These are phyloP conservation scores for Lotus japonicus DNA, from an alignment of 306 rosid genomes.

Conservation along the genomic window DNA sequence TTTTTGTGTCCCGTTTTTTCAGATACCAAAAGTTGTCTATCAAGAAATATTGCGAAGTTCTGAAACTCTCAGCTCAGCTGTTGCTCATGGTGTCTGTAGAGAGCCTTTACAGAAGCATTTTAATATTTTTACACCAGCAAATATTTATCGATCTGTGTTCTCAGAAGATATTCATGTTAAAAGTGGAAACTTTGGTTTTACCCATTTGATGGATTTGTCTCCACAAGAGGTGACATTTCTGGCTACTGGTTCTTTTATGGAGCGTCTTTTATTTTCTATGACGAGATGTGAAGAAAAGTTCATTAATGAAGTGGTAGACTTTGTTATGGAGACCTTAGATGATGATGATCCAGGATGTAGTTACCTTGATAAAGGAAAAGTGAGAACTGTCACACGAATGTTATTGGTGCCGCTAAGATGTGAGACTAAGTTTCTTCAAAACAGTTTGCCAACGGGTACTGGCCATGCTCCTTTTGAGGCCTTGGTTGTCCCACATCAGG, in stretches of 20 bases:
- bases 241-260: conserved; percentile 72
- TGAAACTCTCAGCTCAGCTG: conserved; percentile 45
- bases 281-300: conserved; percentile 58
- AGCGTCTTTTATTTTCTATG: conserved; percentile 69
- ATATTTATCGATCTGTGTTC: conserved; percentile 62
- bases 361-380: conserved; percentile 58
- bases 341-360: conserved; percentile 48
- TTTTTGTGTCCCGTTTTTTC: background rate
- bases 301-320: conserved; percentile 52
- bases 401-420: conserved; percentile 71
- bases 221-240: conserved; percentile 81
- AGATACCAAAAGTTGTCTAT: conserved; percentile 85
- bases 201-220: conserved; percentile 74
- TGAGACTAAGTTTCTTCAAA: conserved; percentile 40
- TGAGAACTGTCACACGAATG: conserved; percentile 75
- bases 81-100: conserved; percentile 44
- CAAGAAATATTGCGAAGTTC: conserved; percentile 53
- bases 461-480: conserved; percentile 74
- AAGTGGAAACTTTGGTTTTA: conserved; percentile 82
- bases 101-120: conserved; percentile 56
- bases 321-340: conserved; percentile 41
- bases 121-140: conserved; percentile 64
- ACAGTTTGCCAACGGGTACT: conserved; percentile 57
- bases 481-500: conserved; percentile 61
- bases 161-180: conserved; percentile 30